Evolutionary conservation across 306 rosid species (phyloP).

Genomic region (Glycine soja): DNA sequence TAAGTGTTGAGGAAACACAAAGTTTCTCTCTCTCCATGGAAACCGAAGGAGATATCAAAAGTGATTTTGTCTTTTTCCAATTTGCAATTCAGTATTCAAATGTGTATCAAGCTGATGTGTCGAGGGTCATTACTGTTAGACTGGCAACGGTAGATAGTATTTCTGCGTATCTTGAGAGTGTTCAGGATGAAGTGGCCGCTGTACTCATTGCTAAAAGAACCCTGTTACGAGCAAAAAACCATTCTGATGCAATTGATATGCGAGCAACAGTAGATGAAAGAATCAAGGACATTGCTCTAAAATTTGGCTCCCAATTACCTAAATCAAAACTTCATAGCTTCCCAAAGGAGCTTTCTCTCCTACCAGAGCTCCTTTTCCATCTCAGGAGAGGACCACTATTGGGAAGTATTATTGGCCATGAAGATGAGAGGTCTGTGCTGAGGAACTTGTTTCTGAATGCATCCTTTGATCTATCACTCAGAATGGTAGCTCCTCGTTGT

Average conservation of each 20-base stretch:
- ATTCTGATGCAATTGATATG: constrained; percentile 76
- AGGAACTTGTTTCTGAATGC: constrained; percentile 89
- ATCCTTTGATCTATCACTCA: constrained; percentile 87
- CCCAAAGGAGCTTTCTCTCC: constrained; percentile 79
- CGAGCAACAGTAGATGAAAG: constrained; percentile 78
- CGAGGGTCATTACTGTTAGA: constrained; percentile 80
- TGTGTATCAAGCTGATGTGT: constrained; percentile 58
- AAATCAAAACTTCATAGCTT: constrained; percentile 78
- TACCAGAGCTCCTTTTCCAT: constrained; percentile 92
- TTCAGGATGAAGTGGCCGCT: constrained; percentile 85
- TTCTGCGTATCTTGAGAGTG: constrained; percentile 84
- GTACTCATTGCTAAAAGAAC: constrained; percentile 92
- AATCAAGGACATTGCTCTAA: constrained; percentile 81
- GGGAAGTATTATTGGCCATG: constrained; percentile 95
- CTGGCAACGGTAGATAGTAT: constrained; percentile 82
- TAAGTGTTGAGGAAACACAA: constrained; percentile 91
- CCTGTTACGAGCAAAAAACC: constrained; percentile 71
- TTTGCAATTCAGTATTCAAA: constrained; percentile 56
- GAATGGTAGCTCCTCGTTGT: constrained; percentile 96
- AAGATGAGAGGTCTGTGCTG: constrained; percentile 93
- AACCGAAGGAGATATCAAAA: constrained; percentile 69
- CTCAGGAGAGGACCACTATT: constrained; percentile 87
- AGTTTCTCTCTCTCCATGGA: constrained; percentile 88
- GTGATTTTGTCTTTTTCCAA: constrained; percentile 54
- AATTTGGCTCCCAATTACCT: constrained; percentile 76